These are phyloP conservation scores for Solanum hybrid DNA, from an alignment of 305 asterid species.

Conservation along the genomic window DNA sequence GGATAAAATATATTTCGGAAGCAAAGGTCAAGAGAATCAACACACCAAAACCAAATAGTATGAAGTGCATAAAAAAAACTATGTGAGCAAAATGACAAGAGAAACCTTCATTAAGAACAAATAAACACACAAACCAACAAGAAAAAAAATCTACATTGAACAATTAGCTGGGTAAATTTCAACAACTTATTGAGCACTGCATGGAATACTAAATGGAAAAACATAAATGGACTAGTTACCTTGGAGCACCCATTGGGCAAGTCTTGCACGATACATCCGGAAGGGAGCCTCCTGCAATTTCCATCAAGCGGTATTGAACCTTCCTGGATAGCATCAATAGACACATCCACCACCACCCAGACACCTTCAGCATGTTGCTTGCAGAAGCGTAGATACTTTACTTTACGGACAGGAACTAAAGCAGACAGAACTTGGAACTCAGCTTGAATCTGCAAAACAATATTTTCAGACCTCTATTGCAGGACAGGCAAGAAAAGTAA, in stretches of 20 bases:
- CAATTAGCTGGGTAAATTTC: neutral
- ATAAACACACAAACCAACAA: neutral
- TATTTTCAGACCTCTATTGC: neutral
- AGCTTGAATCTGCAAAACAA: constrained; percentile 45
- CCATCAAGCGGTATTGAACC: constrained; percentile 13
- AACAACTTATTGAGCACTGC: neutral
- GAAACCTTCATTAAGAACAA: neutral
- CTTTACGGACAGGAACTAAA: constrained; percentile 37
- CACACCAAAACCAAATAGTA: neutral
- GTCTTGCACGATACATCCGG: constrained; percentile 57
- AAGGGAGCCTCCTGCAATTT: constrained; percentile 58
- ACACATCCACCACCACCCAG: constrained; percentile 75
- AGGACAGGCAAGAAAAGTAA: neutral
- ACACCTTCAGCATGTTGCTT: constrained; percentile 56
- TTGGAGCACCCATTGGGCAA: constrained; percentile 50
- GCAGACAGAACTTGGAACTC: constrained; percentile 60
- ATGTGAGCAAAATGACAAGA: neutral
- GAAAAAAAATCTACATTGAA: neutral
- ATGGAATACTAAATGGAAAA: neutral
- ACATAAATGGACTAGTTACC: constrained; percentile 21
- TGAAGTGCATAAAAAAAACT: neutral
- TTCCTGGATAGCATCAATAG: constrained; percentile 37
- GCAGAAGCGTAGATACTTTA: constrained; percentile 62
- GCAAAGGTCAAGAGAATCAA: constrained; percentile 9
- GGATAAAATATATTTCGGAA: neutral